Evolutionary conservation across 257 asterid species (phyloP), one percentile per base, ranked within the genome.

Genomic region (Solanum sparsipilum): DNA sequence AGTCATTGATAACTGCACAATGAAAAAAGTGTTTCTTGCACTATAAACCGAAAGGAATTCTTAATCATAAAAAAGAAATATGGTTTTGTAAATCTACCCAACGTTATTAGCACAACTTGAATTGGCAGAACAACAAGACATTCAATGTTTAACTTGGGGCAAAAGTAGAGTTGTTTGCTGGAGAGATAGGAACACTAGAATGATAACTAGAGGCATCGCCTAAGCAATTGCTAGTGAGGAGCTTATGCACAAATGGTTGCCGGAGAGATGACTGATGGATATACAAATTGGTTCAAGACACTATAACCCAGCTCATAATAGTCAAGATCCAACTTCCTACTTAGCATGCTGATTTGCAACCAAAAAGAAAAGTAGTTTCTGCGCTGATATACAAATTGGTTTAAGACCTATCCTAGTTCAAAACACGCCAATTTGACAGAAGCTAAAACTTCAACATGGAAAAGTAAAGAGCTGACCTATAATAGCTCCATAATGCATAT

Each of bases 401-500:
- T 79, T 32, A 41, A 79, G 36, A 44, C 16, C 63, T 79, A 79
- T 44, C 65, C 65, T 79, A 79, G 84, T 58, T 41, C 84, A 79
- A 25, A 44, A 79, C 65, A 79, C 25, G 3, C 84, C 63, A 36
- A 60, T 34, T 46, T 36, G 18, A 34, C 12, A 76, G 44, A 76
- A 48, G 60, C 52, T 44, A 79, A 39, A 85, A 34, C 58, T 60
- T 56, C 46, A 36, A 75, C 44, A 36, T 23, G 35, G 86, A 36
- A 48, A 85, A 88, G 56, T 65, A 83, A 29, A 18, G 35, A 60
- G 60, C 90, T 35, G 82, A 94, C 96, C 98, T 92, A 96, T 96
- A 90, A 96, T 96, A 86, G 98, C 98, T 46, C 99, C 99, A 70
- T 95, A 96, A 91, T 96, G 98, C 99, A 96, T 96, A 93, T 92